Base-by-base conservation (phyloP, 78 protist species). In the Andalucia godoyi region DNA sequence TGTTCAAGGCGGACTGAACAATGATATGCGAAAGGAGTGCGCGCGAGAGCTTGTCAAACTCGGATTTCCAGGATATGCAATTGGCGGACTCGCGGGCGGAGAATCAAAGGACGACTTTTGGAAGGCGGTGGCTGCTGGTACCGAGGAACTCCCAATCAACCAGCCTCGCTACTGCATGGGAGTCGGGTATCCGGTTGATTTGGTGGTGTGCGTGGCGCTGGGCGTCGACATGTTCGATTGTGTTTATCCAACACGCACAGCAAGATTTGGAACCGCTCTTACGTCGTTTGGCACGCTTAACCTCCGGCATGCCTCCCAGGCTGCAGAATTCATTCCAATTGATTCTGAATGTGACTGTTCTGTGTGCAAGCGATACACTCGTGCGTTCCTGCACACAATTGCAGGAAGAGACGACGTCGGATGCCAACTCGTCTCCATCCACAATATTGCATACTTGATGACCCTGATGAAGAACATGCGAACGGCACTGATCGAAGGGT, bases 221-320 rank as follows among this genome's bases (percentile, higher is more conserved):
- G 99, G 99, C 27, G 93, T 83, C 5, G 99, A 96, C 63, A 83
- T 83, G 94, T 96, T 92, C 71, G 99, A 96, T 58, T 96, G 99
- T 37, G 99, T 96, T 32, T 96, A 76, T 42, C 97, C 99, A 21
- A 88, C 87, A 0, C 45, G 95, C 13, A 90, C 95, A 0, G 95
- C 95, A 8, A 66, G 94, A 21, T 88, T 88, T n/a, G 94, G 94
- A 2, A 64, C 83, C 4, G 94, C 94, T 4, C 34, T 88, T n/a
- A 76, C 76, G 5, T 25, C 12, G 10, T 30, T 0, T 10, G 85
- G 72, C 45, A n/a, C 1, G 10, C 37, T 74, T 23, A 6, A 12
- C 7, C 50, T 75, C n/a, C 58, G 37, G 50, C n/a, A 57, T 7
- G 1, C 9, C n/a, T 2, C 57, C 13, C 66, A 29, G 25, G 67